Percentiles rank a stretch among this genome's conserved stretches.
Conservation (phyloP, 441 rosid species). For the Mallotus japonicus region DNA sequence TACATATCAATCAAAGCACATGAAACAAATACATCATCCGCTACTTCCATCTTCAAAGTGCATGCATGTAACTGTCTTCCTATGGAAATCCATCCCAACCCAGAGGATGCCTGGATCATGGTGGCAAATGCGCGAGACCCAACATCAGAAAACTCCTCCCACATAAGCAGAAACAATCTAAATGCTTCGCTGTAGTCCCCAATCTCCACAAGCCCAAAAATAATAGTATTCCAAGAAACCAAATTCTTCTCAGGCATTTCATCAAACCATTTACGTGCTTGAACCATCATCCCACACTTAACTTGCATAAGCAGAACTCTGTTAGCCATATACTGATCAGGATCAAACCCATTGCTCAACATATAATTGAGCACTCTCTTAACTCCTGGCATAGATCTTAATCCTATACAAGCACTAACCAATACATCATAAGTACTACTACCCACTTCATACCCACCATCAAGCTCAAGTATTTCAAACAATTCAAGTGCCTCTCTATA, state of each 20-base stretch:
- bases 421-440: slow-evolving; percentile 68
- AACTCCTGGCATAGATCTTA: slow-evolving; percentile 62
- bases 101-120: slow-evolving; percentile 69
- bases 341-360: slow-evolving; percentile 49
- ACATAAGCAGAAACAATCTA: slow-evolving; percentile 58
- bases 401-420: slow-evolving; percentile 70
- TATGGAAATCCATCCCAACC: slow-evolving; percentile 48
- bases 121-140: slow-evolving; percentile 54
- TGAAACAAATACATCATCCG: slow-evolving; percentile 53
- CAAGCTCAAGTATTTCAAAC: slow-evolving; percentile 71
- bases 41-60: slow-evolving; percentile 53
- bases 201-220: slow-evolving; percentile 56
- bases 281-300: slow-evolving; percentile 71
- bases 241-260: slow-evolving; percentile 75
- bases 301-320: slow-evolving; percentile 71
- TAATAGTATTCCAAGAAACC: slow-evolving; percentile 62
- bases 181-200: slow-evolving; percentile 68
- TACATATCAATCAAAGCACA: slow-evolving; percentile 91
- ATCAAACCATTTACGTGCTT: slow-evolving; percentile 66
- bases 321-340: slow-evolving; percentile 64
- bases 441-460: slow-evolving; percentile 49
- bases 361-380: slow-evolving; percentile 65
- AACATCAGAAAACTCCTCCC: slow-evolving; percentile 71
- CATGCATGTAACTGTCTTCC: slow-evolving; percentile 79
- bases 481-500: slow-evolving; percentile 75